Evolutionary conservation across 163 green algal genomes (phyloP).

Genomic region (Chlorella variabilis): DNA sequence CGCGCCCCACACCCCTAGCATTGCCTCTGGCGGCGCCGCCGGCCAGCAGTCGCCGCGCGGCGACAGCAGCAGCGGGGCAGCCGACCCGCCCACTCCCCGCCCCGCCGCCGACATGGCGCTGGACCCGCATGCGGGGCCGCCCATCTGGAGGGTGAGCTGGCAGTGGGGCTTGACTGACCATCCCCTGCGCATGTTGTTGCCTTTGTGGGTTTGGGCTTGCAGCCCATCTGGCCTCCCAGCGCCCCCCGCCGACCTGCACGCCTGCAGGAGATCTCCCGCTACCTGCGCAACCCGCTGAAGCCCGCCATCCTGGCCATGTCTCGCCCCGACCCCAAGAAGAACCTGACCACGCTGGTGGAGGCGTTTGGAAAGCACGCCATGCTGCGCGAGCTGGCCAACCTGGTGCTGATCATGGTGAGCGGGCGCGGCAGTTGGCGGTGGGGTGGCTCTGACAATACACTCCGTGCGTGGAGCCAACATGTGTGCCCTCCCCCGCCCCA

Average conservation of each 20-base stretch:
- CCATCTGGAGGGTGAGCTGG: constrained; percentile 42
- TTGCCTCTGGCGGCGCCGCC: neutral
- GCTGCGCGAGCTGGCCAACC: constrained; percentile 91
- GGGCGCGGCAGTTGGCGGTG: neutral
- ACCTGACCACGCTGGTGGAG: constrained; percentile 88
- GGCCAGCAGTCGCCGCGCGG: constrained; percentile 17
- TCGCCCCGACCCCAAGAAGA: constrained; percentile 97
- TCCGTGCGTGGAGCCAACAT: neutral
- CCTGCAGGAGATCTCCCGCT: constrained; percentile 77
- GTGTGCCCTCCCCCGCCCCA: neutral
- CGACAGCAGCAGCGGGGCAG: constrained; percentile 3
- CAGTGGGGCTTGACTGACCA: too few relatives aligned
- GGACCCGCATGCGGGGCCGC: constrained; percentile 28
- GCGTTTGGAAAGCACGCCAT: constrained; percentile 79
- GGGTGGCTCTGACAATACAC: neutral
- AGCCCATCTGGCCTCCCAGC: neutral
- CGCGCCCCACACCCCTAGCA: constrained; percentile 4
- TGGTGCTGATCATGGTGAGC: constrained; percentile 91
- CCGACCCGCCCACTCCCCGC: neutral
- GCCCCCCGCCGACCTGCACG: neutral
- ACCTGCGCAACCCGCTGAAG: constrained; percentile 93
- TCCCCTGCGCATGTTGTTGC: neutral
- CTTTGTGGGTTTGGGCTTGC: neutral
- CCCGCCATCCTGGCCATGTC: constrained; percentile 95
- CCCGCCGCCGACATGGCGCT: constrained; percentile 5